A percentile compares a stretch with the other conserved stretches of the same genome.
These are phyloP conservation scores for Erysimum cheiranthoides DNA, from an alignment of 345 rosid species.

Conservation along the genomic window DNA sequence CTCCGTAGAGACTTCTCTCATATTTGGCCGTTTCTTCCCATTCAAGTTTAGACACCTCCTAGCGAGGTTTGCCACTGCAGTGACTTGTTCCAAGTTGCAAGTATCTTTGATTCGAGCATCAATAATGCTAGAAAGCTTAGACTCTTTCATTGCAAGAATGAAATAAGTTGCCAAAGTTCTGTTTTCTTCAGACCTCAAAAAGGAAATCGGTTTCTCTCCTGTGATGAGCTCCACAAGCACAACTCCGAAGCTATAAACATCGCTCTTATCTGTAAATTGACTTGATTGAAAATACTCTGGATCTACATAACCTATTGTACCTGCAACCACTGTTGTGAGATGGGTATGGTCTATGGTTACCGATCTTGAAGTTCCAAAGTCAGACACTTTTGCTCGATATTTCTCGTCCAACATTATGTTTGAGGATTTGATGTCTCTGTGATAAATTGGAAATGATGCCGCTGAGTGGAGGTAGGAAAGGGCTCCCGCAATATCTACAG, in stretches of 20 bases:
- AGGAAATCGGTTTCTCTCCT: constrained; percentile 22
- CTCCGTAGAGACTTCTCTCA: constrained; percentile 49
- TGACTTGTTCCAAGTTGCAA: constrained; percentile 34
- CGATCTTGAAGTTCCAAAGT: constrained; percentile 58
- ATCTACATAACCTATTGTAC: constrained; percentile 41
- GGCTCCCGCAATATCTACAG: constrained; percentile 50
- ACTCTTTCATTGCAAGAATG: constrained; percentile 34
- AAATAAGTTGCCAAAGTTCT: constrained; percentile 36
- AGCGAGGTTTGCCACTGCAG: constrained; percentile 43
- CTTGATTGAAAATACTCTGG: constrained; percentile 45
- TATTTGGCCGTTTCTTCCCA: constrained; percentile 51
- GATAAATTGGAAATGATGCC: constrained; percentile 48
- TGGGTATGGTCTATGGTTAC: constrained; percentile 52
- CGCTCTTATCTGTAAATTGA: constrained; percentile 45
- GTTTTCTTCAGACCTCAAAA: constrained; percentile 27
- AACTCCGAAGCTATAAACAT: constrained; percentile 88
- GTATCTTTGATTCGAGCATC: constrained; percentile 28
- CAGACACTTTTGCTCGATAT: constrained; percentile 52
- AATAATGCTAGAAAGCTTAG: constrained; percentile 4
- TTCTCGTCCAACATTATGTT: constrained; percentile 54
- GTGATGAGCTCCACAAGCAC: constrained; percentile 74
- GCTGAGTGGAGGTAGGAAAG: constrained; percentile 57
- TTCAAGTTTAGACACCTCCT: constrained; percentile 47
- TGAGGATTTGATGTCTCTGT: constrained; percentile 55
- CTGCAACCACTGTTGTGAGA: constrained; percentile 41